A percentile compares a stretch with the other conserved stretches of the same genome.
These are phyloP conservation scores for Daldinia concentrica DNA, from an alignment of 495 filamentous ascomycete genomes.

Conservation along the genomic window DNA sequence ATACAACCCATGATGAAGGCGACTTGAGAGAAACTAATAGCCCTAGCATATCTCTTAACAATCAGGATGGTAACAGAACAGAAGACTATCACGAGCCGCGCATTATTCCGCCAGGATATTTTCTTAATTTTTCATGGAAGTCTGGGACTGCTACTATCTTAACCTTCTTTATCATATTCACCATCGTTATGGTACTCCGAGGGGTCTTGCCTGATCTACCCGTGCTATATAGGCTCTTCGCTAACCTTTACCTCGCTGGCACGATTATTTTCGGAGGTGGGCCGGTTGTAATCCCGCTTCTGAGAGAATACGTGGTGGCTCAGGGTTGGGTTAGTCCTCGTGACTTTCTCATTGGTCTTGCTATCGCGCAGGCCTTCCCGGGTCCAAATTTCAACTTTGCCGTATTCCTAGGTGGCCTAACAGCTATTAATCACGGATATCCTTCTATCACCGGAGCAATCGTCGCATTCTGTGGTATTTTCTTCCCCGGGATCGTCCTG, in stretches of 20 bases:
- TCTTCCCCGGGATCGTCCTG: slow-evolving; percentile 72
- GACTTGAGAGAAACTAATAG: background rate
- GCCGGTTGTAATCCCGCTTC: slow-evolving; percentile 83
- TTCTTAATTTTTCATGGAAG: slow-evolving; percentile 56
- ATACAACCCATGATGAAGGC: background rate
- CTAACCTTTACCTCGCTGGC: slow-evolving; percentile 86
- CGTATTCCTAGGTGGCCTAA: slow-evolving; percentile 75
- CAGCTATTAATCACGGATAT: slow-evolving; percentile 53
- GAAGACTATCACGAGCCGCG: slow-evolving; percentile 43
- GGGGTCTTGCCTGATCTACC: slow-evolving; percentile 56
- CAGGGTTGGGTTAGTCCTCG: slow-evolving; percentile 81
- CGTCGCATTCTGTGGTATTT: slow-evolving; percentile 76
- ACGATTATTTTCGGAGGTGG: slow-evolving; percentile 91
- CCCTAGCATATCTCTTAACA: background rate
- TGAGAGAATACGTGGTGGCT: slow-evolving; percentile 81
- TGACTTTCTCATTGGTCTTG: slow-evolving; percentile 84
- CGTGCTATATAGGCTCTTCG: slow-evolving; percentile 70
- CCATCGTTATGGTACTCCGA: slow-evolving; percentile 67
- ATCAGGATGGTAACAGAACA: background rate
- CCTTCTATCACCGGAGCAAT: slow-evolving; percentile 58
- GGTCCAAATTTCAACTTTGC: slow-evolving; percentile 92
- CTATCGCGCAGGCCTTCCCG: slow-evolving; percentile 83
- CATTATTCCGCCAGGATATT: slow-evolving; percentile 52
- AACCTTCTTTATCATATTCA: slow-evolving; percentile 68
- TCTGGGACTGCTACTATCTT: slow-evolving; percentile 59